Evolutionary conservation across 2,329 filamentous ascomycete species (phyloP), one percentile per base, ranked within the genome.

Genomic region (Mollisiaceae sp.): DNA sequence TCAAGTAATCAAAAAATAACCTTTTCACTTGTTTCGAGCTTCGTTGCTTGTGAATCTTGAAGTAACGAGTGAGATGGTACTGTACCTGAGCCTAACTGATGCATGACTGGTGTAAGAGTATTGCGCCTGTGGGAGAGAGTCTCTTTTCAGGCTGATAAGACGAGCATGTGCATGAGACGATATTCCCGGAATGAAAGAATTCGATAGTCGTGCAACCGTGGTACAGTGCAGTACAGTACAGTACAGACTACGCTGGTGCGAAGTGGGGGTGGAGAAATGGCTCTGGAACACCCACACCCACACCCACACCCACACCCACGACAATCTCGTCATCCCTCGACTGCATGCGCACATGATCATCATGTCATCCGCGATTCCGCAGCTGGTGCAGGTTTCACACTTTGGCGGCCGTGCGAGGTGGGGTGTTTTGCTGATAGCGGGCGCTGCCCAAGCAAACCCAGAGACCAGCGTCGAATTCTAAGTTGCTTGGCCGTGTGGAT

Each of bases 351-450:
- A 54, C 50, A 27, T 54, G 50, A 54, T 54, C 50, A 35, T 54
- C 50, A 54, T 54, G 22, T 35, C 22, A 18, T 35, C 50, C 50
- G 4, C 18, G 24, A 20, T 18, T 54, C 50, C 50, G 50, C 27
- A 3, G 38, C 9, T n/a, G n/a, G n/a, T n/a, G 27, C 27, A 6
- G 27, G 27, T 32, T 14, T 3, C 32, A 18, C 32, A 18, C 20
- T 20, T 54, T 54, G 20, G 50, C 50, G 50, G 24, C 50, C 50
- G 24, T 54, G 50, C 50, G 27, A 32, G 27, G 27, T 41, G 38
- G n/a, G n/a, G n/a, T n/a, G 2, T 54, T 54, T 35, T 54, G 50
- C 50, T 54, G 50, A 54, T 54, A 54, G 50, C 50, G 50, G 50
- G 15, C 50, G 50, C 32, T 54, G 9, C 24, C 24, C 24, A 18